A percentile compares a stretch with the other conserved stretches of the same genome.
Conservation (phyloP, 2,329 filamentous ascomycete genomes). For the Apiospora phragmitis region DNA sequence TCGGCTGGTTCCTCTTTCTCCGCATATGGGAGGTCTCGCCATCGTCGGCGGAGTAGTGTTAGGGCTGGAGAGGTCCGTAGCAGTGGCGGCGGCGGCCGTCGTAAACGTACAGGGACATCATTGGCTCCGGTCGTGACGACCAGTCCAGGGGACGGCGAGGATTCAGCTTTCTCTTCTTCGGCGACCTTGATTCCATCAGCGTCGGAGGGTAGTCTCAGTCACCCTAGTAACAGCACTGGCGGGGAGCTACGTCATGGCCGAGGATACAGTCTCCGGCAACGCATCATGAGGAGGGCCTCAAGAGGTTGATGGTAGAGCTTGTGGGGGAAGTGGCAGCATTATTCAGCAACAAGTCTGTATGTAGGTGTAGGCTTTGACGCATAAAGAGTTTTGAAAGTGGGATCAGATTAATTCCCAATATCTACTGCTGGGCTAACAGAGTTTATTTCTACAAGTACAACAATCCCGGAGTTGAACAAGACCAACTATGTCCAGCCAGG, state of each 20-base stretch:
- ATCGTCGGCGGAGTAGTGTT: background rate
- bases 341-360: background rate
- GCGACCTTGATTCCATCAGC: background rate
- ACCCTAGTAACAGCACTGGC: background rate
- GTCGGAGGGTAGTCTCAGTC: background rate
- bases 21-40: background rate
- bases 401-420: background rate
- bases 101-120: background rate
- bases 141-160: background rate
- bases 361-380: background rate
- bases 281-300: background rate
- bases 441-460: background rate
- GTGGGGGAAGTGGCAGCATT: background rate
- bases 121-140: background rate
- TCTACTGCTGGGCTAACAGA: background rate
- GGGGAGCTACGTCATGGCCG: background rate
- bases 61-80: background rate
- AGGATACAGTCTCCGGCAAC: background rate
- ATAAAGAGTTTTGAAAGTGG: background rate
- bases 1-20: background rate
- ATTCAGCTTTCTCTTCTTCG: background rate
- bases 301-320: background rate
- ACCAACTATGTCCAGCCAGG: background rate
- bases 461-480: background rate
- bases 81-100: background rate